Evolutionary conservation across 108 stramenopile species (phyloP), one percentile per base, ranked within the genome.

Genomic region (Cyclotella cryptica): DNA sequence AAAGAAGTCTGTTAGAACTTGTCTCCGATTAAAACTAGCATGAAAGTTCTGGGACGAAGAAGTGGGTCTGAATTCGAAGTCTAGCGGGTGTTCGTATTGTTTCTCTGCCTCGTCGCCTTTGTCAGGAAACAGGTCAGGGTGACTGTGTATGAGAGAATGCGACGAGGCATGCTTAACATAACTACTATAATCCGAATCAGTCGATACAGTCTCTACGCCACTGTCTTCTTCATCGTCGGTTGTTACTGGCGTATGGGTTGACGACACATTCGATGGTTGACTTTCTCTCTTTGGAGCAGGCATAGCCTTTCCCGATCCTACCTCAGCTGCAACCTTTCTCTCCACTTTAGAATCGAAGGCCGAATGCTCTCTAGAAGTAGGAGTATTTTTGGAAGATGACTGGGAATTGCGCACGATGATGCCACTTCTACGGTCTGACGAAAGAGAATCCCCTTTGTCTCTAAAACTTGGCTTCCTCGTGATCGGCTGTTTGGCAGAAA

Each of bases 161-260:
- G 24, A 40, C 1, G 60, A 41, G 35, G 60, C 60, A 40, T 15
- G 60, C 30, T 62, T 62, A 0, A n/a, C 39, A 19, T 35, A 43
- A 28, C 64, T 65, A 21, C 24, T 45, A 43, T 44, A 45, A 26
- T 45, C 24, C 3, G 64, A 65, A 26, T 65, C 43, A 44, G 64
- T 43, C 12, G 44, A 44, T 26, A 44, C 22, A 13, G 64, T 65
- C 22, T 65, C 64, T 3, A 65, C 41, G 9, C 21, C 64, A 26
- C 64, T 65, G 41, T 45, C 43, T 10, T 45, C 43, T 10, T 65
- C 64, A 26, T 65, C 64, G 3, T 65, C 44, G 13, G 14, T 65
- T 65, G 64, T 43, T 10, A 45, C 43, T 14, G 64, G 64, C 8
- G 64, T 35, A 46, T 65, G 64, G 22, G 28, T 10, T 18, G 64